Evolutionary conservation across 164 flowering plant species (phyloP).

Genomic region (Amborella trichopoda): DNA sequence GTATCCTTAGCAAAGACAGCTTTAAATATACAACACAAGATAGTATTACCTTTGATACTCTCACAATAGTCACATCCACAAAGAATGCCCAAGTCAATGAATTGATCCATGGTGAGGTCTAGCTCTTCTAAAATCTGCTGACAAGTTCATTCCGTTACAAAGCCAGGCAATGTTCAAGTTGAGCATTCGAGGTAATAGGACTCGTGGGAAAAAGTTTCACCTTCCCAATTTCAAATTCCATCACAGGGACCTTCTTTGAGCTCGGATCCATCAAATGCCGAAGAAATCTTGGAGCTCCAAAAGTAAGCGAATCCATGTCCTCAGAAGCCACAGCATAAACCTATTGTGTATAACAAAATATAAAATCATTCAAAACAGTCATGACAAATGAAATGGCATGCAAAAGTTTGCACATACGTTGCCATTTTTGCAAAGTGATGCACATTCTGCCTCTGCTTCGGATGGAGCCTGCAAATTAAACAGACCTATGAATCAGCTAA

Average conservation of each 20-base stretch:
- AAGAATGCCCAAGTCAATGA: conserved; percentile 93
- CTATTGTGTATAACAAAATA: conserved; percentile 21
- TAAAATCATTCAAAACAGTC: background rate
- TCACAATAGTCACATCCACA: conserved; percentile 98
- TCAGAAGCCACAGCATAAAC: conserved; percentile 98
- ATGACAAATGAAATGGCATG: conserved; percentile 5
- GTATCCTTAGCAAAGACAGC: too few species aligned
- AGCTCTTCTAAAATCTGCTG: conserved; percentile 78
- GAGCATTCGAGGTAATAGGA: too few species aligned
- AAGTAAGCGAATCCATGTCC: conserved; percentile 98
- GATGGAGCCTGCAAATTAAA: conserved; percentile 66
- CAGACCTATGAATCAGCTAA: background rate
- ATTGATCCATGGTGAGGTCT: conserved; percentile 85
- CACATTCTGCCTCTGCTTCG: conserved; percentile 98
- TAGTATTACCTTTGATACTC: conserved; percentile 69
- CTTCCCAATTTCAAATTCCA: conserved; percentile 91
- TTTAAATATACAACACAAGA: background rate
- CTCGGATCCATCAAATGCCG: conserved; percentile 97
- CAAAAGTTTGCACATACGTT: conserved; percentile 33
- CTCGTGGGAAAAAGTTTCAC: too few species aligned
- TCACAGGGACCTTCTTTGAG: conserved; percentile 86
- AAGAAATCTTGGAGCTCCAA: conserved; percentile 94
- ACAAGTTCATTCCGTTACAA: too few species aligned
- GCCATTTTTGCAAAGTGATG: conserved; percentile 82
- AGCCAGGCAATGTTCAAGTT: too few species aligned